phyloP scores from a whole-genome alignment of 257 asterid species.

The Voacanga thouarsii region DNA sequence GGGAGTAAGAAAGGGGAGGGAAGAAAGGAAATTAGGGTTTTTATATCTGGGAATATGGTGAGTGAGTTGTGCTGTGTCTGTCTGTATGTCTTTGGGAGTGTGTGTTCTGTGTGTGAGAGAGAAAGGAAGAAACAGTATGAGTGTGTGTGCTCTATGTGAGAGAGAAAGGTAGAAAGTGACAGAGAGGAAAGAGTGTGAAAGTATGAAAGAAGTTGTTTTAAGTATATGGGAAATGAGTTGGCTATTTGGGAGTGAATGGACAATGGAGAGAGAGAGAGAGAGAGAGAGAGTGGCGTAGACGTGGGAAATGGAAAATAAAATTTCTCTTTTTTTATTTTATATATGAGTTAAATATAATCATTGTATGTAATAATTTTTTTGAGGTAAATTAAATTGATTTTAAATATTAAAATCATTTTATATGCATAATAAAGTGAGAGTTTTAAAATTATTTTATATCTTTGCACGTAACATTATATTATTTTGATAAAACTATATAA shows the following conservation, averaged over 20 bases:
- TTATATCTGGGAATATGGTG: conserved; percentile 27
- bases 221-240: conserved; percentile 27
- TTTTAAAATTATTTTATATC: no score
- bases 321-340: no score
- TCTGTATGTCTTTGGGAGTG: conserved; percentile 3
- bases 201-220: neutral
- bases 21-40: conserved; percentile 42
- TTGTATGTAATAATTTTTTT: no score
- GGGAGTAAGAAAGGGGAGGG: conserved; percentile 3
- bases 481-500: no score
- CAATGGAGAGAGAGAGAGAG: neutral
- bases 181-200: neutral
- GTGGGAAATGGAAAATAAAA: neutral
- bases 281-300: neutral
- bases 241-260: conserved; percentile 10
- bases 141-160: neutral
- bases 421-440: no score
- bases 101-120: conserved; percentile 15
- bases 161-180: neutral
- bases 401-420: no score
- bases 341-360: no score
- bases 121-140: neutral
- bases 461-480: no score
- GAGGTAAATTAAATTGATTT: no score
- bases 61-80: conserved; percentile 38